Conservation (phyloP, 257 asterid species). For the Capsicum pubescens region DNA sequence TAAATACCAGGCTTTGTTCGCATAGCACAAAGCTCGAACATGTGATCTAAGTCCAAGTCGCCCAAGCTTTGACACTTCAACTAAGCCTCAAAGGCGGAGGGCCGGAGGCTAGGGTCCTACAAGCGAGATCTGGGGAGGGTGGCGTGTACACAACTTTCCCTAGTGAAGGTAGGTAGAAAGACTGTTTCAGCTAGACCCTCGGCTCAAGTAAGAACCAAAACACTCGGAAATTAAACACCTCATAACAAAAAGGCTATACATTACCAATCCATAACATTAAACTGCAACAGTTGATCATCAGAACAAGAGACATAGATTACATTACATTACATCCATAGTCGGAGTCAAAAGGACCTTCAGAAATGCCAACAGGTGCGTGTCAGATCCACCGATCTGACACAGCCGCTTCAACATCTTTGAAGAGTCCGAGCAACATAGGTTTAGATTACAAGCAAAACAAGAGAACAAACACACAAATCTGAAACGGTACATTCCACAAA, state of each 20-base stretch:
- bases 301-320: not conserved
- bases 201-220: not conserved
- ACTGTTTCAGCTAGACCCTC: not conserved
- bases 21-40: not conserved
- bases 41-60: not conserved
- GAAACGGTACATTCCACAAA: not conserved
- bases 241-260: not conserved
- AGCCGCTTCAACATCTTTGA: not conserved
- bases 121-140: not conserved
- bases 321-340: not conserved
- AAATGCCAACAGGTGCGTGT: not conserved
- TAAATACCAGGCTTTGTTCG: not conserved
- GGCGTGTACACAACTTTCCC: not conserved
- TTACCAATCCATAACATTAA: not conserved
- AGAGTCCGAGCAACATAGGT: not conserved
- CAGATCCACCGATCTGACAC: not conserved
- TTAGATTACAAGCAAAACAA: not conserved
- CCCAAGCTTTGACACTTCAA: too few relatives aligned
- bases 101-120: too few relatives aligned
- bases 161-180: not conserved
- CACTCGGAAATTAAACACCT: not conserved
- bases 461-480: conserved; percentile 3
- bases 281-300: not conserved
- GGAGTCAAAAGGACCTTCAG: not conserved
- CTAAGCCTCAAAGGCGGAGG: too few relatives aligned